Conservation (phyloP, 176 grass and related monocot genomes). For the Musa itinerans region DNA sequence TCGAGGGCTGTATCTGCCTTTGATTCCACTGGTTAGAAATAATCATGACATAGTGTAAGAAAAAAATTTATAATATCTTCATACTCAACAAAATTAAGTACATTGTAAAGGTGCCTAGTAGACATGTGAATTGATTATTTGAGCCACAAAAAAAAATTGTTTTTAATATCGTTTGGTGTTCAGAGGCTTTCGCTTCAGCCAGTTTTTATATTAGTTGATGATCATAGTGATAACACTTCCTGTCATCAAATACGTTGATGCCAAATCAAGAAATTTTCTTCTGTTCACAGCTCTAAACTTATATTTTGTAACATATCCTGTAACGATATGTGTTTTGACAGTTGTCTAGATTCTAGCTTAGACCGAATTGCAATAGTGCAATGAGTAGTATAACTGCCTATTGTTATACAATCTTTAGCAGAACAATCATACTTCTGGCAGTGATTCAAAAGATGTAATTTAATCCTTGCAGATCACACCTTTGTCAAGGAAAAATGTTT, state of each 20-base stretch:
- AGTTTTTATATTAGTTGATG: not conserved
- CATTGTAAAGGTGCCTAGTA: not conserved
- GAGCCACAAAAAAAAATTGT: not conserved
- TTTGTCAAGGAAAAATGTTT: conserved; percentile 93
- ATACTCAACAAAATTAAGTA: not conserved
- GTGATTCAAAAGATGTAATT: not conserved
- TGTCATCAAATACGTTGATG: not conserved
- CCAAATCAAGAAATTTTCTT: not conserved
- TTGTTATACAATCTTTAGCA: conserved; percentile 5
- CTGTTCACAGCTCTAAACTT: not conserved
- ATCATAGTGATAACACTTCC: not conserved
- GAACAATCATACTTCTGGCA: not conserved
- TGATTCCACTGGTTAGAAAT: no score
- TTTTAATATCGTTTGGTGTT: no score
- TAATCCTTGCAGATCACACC: conserved; percentile 61
- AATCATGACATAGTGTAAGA: no score
- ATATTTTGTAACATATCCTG: not conserved
- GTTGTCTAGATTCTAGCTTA: not conserved
- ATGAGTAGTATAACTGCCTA: not conserved
- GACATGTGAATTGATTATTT: not conserved
- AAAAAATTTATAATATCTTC: no score
- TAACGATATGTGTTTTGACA: conserved; percentile 2
- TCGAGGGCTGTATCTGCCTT: not conserved
- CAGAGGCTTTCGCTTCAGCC: no score
- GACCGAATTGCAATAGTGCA: not conserved